These are phyloP conservation scores for Fremontodendron californicum DNA, from an alignment of 345 rosid species.

Conservation along the genomic window DNA sequence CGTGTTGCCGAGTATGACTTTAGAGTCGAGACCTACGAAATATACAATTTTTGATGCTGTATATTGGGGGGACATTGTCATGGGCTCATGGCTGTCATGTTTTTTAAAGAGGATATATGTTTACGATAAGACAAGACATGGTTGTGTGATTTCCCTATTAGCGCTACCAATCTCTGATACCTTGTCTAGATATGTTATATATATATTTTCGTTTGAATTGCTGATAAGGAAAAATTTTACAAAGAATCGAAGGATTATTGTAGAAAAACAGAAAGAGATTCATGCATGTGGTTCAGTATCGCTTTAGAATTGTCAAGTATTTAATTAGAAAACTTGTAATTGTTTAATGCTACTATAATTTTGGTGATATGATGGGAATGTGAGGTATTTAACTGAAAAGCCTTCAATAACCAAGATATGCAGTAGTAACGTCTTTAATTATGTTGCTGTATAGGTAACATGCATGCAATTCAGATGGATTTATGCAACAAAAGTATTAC, in stretches of 20 bases:
- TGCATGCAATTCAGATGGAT: neutral
- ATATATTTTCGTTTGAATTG: too few species aligned
- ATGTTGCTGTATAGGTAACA: neutral
- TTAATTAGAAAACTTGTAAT: neutral
- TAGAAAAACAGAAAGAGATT: neutral
- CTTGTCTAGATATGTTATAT: neutral
- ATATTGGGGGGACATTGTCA: neutral
- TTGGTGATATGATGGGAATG: neutral
- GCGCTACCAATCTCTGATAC: neutral
- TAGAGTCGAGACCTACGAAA: neutral
- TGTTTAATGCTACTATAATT: neutral
- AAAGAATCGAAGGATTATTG: neutral
- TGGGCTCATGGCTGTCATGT: neutral
- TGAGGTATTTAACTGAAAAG: neutral
- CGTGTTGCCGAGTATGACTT: neutral
- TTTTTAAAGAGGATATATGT: neutral
- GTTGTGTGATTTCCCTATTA: neutral
- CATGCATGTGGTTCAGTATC: neutral
- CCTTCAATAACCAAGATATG: neutral
- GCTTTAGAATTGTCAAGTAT: neutral
- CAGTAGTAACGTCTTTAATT: neutral
- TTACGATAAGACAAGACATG: neutral
- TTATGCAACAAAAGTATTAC: neutral
- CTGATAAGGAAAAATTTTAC: neutral
- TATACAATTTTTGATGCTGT: neutral